Conservation (phyloP, 2,329 filamentous ascomycete species). For the Tolypocladium nubicola region DNA sequence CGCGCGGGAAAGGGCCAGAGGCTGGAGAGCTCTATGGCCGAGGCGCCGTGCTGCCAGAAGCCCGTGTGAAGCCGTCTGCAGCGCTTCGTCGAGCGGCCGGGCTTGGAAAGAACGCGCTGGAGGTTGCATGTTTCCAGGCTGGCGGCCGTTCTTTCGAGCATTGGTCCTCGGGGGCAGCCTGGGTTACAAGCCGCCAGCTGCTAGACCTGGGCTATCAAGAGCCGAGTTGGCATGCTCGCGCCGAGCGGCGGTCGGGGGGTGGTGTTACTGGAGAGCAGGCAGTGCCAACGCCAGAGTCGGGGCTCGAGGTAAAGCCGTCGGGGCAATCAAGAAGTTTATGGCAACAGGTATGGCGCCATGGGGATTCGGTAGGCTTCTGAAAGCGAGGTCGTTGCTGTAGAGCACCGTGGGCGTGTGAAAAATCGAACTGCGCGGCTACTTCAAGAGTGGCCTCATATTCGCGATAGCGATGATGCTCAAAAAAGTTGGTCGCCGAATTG, state of each 20-base stretch:
- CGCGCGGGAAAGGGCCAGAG: conserved; percentile 27
- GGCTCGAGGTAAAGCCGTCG: background rate
- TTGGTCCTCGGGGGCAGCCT: conserved; percentile 18
- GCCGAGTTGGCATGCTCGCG: conserved; percentile 13
- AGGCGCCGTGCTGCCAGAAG: conserved; percentile 46
- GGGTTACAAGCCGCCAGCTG: conserved; percentile 1
- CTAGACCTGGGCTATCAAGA: conserved; percentile 7
- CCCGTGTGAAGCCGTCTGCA: conserved; percentile 34
- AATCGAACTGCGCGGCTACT: background rate
- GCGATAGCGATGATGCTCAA: background rate
- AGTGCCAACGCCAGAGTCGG: background rate
- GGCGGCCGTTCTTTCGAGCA: conserved; percentile 49
- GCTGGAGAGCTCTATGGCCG: conserved; percentile 34
- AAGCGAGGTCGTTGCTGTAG: background rate
- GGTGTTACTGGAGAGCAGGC: background rate
- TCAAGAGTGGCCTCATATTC: background rate
- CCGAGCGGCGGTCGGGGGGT: background rate
- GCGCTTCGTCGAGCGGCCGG: conserved; percentile 24
- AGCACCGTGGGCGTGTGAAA: background rate
- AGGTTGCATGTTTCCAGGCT: conserved; percentile 45
- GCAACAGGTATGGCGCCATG: background rate
- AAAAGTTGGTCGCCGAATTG: conserved; percentile 1
- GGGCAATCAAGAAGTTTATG: no score
- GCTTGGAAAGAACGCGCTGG: conserved; percentile 36
- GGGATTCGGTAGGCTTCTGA: no score